Evolutionary conservation across 2,329 filamentous ascomycete genomes (phyloP).

Genomic region (Pestalotiopsis sp.): DNA sequence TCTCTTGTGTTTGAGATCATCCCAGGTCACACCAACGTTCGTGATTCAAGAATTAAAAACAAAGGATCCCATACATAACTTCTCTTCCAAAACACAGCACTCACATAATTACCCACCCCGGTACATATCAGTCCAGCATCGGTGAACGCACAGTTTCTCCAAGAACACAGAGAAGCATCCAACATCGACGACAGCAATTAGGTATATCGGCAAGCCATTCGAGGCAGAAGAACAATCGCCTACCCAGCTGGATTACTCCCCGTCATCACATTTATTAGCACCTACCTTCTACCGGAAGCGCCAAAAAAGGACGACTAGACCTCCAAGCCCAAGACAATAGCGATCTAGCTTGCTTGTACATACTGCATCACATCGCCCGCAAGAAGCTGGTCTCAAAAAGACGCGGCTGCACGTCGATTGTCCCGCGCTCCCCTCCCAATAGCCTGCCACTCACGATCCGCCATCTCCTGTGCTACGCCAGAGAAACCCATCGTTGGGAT

Average conservation of each 20-base stretch:
- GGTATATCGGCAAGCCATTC: neutral
- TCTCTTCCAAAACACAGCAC: neutral
- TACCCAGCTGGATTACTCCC: too few relatives aligned
- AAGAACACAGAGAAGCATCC: neutral
- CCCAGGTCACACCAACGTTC: neutral
- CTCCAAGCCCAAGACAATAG: neutral
- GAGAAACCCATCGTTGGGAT: conserved; percentile 1
- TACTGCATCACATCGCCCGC: neutral
- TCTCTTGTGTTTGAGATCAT: neutral
- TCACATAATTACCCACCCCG: neutral
- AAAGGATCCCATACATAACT: neutral
- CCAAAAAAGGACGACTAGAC: neutral
- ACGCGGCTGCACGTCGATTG: conserved; percentile 13
- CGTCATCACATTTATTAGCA: neutral
- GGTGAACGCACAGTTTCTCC: neutral
- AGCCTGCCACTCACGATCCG: neutral
- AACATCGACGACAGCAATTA: neutral
- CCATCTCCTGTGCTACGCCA: neutral
- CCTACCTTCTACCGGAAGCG: neutral
- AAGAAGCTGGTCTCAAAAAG: neutral
- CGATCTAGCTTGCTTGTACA: neutral
- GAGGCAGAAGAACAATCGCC: too few relatives aligned
- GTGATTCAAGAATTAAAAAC: neutral
- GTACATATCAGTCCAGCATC: neutral
- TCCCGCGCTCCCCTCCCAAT: conserved; percentile 8